Percentiles rank a stretch among this genome's conserved stretches.
Evolutionary conservation across 148 eudicot species (phyloP).

Genomic region (Limonium bicolor): DNA sequence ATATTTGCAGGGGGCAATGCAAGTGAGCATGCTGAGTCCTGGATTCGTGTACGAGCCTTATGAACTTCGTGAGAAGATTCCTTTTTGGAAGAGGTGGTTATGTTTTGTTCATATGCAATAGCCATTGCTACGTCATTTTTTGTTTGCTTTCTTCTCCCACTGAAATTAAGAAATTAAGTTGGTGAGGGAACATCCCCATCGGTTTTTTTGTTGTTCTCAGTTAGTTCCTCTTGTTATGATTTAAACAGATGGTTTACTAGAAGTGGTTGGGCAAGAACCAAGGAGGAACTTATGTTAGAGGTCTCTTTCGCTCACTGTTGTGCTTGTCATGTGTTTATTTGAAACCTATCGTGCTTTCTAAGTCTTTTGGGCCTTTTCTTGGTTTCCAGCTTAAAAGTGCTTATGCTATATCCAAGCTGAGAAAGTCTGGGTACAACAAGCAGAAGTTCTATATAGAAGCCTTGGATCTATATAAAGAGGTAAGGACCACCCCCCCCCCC

Average conservation of each 20-base stretch:
- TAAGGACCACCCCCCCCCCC: too few species aligned
- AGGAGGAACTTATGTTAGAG: constrained; percentile 79
- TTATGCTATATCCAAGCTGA: constrained; percentile 61
- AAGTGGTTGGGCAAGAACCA: constrained; percentile 86
- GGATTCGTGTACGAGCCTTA: constrained; percentile 87
- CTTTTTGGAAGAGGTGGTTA: constrained; percentile 68
- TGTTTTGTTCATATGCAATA: constrained; percentile 2
- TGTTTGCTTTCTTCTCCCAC: background rate
- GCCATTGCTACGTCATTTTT: background rate
- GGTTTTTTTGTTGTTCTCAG: background rate
- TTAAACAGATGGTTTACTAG: constrained; percentile 79
- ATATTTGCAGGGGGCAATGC: constrained; percentile 47
- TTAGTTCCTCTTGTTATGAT: background rate
- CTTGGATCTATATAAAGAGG: constrained; percentile 70
- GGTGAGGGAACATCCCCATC: background rate
- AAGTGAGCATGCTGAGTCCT: constrained; percentile 79
- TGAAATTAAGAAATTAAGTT: too few species aligned
- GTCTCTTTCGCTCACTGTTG: constrained; percentile 13
- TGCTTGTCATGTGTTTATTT: background rate
- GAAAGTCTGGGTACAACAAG: constrained; percentile 80
- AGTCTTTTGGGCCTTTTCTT: too few species aligned
- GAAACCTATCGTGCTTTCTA: too few species aligned
- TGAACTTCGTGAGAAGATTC: constrained; percentile 52
- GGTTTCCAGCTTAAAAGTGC: constrained; percentile 89
- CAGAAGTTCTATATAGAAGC: constrained; percentile 75